Evolutionary conservation across 2,329 filamentous ascomycete species (phyloP), one percentile per base, ranked within the genome.

Genomic region (Xylaria sp.): DNA sequence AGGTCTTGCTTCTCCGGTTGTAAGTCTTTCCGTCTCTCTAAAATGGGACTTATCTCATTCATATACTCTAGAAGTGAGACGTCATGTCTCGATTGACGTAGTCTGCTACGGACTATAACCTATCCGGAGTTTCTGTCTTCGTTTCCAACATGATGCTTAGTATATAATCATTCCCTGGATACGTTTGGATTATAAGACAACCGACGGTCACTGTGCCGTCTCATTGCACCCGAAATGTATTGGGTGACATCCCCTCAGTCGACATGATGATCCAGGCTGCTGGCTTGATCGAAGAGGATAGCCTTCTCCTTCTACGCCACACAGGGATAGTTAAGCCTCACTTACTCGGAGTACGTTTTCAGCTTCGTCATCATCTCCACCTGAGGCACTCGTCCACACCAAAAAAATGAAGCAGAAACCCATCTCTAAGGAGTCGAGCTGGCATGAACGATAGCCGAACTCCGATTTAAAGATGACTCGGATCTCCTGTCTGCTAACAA

Each of bases 1-100:
- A 15, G 15, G 54, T 39, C 54, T 63, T 52, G 28, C 54, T 31
- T 67, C 46, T 37, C 9, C 23, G 3, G 18, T 3, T 56, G 23
- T 23, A 34, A 23, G 52, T n/a, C 31, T 56, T 55, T 56, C 18
- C n/a, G 15, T 13, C 28, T 10, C 1, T 10, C 9, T n/a, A 8
- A 55, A 18, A 31, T 28, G 12, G 28, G 13, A 52, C 2, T 12
- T n/a, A 48, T 28, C 12, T 18, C 50, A 23, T 52, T 52, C 10
- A 37, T n/a, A 18, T 34, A 34, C 34, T 54, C 28, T 28, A 54
- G 34, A n/a, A 31, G 31, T n/a, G 51, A 34, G 1, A 18, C 8
- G 2, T 10, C 9, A 56, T 39, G 18, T 39, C 18, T 37, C 31
- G 34, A 6, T 39, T 23, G n/a, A n/a, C 28, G 37, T 20, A 39